phyloP scores from a whole-genome alignment of 495 filamentous ascomycete genomes.

The Thermochaetoides thermophila region DNA sequence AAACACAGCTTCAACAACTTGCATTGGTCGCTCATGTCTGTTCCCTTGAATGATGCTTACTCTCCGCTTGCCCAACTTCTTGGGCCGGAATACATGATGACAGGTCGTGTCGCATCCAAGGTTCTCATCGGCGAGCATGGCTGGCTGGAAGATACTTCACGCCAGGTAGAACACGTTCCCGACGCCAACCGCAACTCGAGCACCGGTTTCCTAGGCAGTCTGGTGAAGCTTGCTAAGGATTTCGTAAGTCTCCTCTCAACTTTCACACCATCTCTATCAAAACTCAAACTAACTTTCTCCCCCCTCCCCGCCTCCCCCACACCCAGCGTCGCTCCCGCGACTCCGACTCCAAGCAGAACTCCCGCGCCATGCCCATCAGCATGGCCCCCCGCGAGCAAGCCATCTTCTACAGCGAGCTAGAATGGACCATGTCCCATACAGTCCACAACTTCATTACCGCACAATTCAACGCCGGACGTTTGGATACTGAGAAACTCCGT shows the following conservation, averaged over 20 bases:
- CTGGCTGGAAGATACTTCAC: conserved; percentile 32
- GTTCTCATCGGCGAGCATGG: conserved; percentile 31
- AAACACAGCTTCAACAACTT: conserved; percentile 3
- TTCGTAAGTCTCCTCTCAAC: conserved; percentile 20
- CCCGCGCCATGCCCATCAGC: conserved; percentile 19
- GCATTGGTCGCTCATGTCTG: conserved; percentile 11
- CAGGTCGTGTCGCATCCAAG: conserved; percentile 18
- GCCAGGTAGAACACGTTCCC: conserved; percentile 2
- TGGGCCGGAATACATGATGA: too few species aligned
- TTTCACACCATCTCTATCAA: background rate
- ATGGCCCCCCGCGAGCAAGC: conserved; percentile 31
- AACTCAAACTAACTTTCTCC: conserved; percentile 6
- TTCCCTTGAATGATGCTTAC: conserved; percentile 1
- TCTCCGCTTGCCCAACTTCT: too few species aligned
- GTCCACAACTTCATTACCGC: conserved; percentile 25
- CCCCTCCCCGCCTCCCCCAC: conserved; percentile 13
- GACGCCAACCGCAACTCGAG: conserved; percentile 8
- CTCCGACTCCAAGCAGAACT: conserved; percentile 3
- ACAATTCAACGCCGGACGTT: conserved; percentile 25
- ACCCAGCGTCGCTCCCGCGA: conserved; percentile 15
- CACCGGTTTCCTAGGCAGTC: conserved; percentile 18
- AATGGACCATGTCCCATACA: conserved; percentile 20
- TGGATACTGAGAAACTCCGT: conserved; percentile 20
- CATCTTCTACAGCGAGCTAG: conserved; percentile 32
- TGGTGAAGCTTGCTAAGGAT: conserved; percentile 30